A percentile compares a stretch with the other conserved stretches of the same genome.
These are phyloP conservation scores for Rhodotorula sp. DNA, from an alignment of 1,284 basidiomycete genomes.

Conservation along the genomic window DNA sequence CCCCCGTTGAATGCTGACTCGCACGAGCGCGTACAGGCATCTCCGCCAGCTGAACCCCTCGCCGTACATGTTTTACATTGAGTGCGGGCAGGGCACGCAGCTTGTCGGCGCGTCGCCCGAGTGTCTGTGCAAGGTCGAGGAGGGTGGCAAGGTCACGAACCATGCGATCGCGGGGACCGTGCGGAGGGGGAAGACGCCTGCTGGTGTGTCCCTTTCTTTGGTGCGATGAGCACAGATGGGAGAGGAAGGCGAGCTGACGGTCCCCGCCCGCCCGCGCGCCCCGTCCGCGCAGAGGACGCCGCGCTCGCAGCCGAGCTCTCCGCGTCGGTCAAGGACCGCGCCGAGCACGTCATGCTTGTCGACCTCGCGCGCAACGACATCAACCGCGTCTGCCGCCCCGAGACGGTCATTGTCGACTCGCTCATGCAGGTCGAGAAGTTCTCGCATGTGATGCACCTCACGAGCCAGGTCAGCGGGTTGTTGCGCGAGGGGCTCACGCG, in stretches of 20 bases:
- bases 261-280: neutral
- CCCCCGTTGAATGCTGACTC: neutral
- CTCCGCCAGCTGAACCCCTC: constrained; percentile 93
- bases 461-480: constrained; percentile 88
- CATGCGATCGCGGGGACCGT: constrained; percentile 98
- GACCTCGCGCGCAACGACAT: constrained; percentile 99
- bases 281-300: constrained; percentile 71
- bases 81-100: constrained; percentile 81
- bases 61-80: constrained; percentile 99
- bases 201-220: constrained; percentile 60
- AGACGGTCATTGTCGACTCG: constrained; percentile 93
- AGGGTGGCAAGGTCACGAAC: constrained; percentile 82
- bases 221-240: neutral
- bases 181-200: constrained; percentile 76
- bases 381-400: constrained; percentile 92
- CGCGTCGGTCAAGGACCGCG: constrained; percentile 88
- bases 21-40: constrained; percentile 61
- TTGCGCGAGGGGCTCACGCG: constrained; percentile 81
- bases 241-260: too few species aligned
- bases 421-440: constrained; percentile 95
- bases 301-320: constrained; percentile 71
- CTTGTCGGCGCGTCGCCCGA: constrained; percentile 97
- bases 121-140: constrained; percentile 93
- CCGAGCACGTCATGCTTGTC: constrained; percentile 99
- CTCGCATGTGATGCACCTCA: constrained; percentile 96